These are phyloP conservation scores for Penicillium sp. DNA, from an alignment of 2,329 filamentous ascomycete genomes.

Conservation along the genomic window DNA sequence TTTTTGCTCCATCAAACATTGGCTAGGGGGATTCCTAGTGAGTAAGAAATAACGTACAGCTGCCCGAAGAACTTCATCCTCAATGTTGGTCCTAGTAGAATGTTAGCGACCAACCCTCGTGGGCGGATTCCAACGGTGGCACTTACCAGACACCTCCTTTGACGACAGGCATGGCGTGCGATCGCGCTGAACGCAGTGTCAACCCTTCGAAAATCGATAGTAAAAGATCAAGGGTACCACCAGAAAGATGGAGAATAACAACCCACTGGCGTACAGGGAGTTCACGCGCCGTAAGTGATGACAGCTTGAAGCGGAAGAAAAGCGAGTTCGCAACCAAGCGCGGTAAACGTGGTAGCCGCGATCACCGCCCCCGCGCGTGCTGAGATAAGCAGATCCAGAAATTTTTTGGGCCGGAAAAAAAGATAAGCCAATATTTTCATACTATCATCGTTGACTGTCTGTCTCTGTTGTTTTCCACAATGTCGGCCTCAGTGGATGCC, in stretches of 20 bases:
- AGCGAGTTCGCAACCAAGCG: constrained; percentile 28
- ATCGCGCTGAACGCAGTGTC: constrained; percentile 12
- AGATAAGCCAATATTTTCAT: constrained; percentile 19
- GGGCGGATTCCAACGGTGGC: not conserved
- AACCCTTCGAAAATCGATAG: not conserved
- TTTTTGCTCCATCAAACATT: not conserved
- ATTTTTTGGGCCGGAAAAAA: constrained; percentile 32
- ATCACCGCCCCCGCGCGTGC: constrained; percentile 22
- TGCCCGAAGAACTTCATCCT: constrained; percentile 96
- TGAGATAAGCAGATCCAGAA: constrained; percentile 35
- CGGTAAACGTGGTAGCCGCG: constrained; percentile 21
- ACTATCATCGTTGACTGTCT: constrained; percentile 4
- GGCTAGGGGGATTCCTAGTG: not conserved
- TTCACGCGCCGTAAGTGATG: constrained; percentile 23
- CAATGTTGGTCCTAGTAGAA: constrained; percentile 58
- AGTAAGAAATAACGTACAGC: constrained; percentile 49
- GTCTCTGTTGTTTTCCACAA: constrained; percentile 20
- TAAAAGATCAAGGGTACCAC: not conserved
- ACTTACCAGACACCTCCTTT: constrained; percentile 62
- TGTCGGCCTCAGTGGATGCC: constrained; percentile 48
- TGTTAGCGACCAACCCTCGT: constrained; percentile 19
- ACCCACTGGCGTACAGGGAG: constrained; percentile 18
- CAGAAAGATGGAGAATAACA: constrained; percentile 15
- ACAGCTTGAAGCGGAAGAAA: constrained; percentile 22
- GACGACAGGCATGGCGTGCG: constrained; percentile 59